Percentiles rank a stretch among this genome's conserved stretches.
These are phyloP conservation scores for Boletellus emodensis DNA, from an alignment of 768 basidiomycete genomes.

Conservation along the genomic window DNA sequence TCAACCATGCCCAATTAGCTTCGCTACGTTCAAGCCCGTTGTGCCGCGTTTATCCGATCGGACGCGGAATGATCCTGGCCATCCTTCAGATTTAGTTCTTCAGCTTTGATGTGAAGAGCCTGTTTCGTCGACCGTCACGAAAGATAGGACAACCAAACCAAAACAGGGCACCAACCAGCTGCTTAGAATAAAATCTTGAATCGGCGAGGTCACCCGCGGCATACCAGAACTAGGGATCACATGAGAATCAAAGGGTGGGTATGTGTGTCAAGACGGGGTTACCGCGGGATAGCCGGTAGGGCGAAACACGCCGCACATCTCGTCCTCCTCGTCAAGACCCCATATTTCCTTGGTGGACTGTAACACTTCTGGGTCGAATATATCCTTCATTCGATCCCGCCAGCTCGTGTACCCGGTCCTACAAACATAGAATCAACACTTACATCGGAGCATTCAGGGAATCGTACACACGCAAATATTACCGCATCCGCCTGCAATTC, in stretches of 20 bases:
- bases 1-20: no score
- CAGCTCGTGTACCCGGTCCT: constrained; percentile 8
- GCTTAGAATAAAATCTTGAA: constrained; percentile 2
- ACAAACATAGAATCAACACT: not conserved
- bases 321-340: constrained; percentile 2
- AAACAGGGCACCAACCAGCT: not conserved
- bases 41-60: no score
- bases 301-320: constrained; percentile 4
- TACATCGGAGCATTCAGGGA: not conserved
- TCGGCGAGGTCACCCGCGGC: constrained; percentile 4
- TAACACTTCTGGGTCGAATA: not conserved
- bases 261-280: not conserved
- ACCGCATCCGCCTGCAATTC: constrained; percentile 1
- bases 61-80: no score
- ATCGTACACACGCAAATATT: constrained; percentile 1
- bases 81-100: constrained; percentile 1
- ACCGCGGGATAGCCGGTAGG: constrained; percentile 6
- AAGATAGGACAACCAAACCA: not conserved
- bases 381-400: constrained; percentile 2
- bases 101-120: constrained; percentile 7
- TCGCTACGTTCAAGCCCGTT: no score
- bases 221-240: not conserved
- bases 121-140: not conserved
- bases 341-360: constrained; percentile 6
- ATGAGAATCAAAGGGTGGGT: not conserved